Evolutionary conservation across 2,329 filamentous ascomycete species (phyloP).

Genomic region (Laburnicola sp.): DNA sequence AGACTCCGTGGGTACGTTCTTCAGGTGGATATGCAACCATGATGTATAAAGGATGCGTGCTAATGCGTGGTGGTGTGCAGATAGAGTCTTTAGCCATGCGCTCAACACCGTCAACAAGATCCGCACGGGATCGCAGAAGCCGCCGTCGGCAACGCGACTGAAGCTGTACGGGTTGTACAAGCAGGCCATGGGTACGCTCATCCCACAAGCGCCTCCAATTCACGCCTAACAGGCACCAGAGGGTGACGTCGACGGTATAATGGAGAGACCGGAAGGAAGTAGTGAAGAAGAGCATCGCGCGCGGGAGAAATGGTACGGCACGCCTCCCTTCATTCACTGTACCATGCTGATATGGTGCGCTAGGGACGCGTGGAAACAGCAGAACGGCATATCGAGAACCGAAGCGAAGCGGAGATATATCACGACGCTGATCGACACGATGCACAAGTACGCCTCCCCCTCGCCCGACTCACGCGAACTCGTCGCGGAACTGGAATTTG

Average conservation of each 20-base stretch:
- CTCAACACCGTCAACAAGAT: constrained; percentile 99
- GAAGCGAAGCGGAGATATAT: constrained; percentile 95
- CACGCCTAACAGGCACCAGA: constrained; percentile 55
- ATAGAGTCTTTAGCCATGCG: constrained; percentile 98
- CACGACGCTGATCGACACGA: constrained; percentile 89
- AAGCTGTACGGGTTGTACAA: constrained; percentile 98
- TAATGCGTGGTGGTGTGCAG: constrained; percentile 51
- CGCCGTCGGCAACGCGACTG: constrained; percentile 80
- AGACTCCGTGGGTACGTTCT: constrained; percentile 47
- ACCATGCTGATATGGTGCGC: constrained; percentile 5
- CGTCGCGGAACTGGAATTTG: constrained; percentile 94
- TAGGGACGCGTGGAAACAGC: constrained; percentile 91
- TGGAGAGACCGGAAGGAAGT: constrained; percentile 70
- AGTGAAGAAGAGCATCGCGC: constrained; percentile 57
- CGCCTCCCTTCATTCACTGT: constrained; percentile 12
- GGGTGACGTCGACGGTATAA: constrained; percentile 91
- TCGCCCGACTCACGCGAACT: constrained; percentile 85
- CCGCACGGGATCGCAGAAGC: constrained; percentile 86
- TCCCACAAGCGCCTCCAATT: not conserved
- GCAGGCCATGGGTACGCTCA: constrained; percentile 77
- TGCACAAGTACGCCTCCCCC: constrained; percentile 89
- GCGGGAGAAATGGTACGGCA: constrained; percentile 66
- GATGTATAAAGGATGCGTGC: constrained; percentile 1
- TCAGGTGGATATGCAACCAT: not conserved
- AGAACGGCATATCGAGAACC: constrained; percentile 79